A percentile compares a stretch with the other conserved stretches of the same genome.
Conservation (phyloP, 2,329 filamentous ascomycete genomes). For the Sclerotinia trifoliorum region DNA sequence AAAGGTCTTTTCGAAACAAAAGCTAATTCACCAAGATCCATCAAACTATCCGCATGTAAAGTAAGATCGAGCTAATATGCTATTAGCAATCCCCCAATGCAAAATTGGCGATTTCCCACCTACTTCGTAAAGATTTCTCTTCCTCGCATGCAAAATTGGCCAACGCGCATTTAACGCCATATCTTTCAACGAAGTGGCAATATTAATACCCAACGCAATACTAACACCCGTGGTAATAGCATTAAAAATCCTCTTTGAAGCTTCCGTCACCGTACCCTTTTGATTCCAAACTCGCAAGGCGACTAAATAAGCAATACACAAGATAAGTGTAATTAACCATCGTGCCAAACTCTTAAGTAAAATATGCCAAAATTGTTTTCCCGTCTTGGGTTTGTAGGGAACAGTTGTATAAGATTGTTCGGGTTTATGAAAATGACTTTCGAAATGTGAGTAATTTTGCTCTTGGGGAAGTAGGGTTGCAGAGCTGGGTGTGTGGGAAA, state of each 20-base stretch:
- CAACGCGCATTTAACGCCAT: slow-evolving; percentile 48
- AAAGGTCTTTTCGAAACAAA: slow-evolving; percentile 34
- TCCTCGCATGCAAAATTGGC: slow-evolving; percentile 45
- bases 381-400: slow-evolving; percentile 20
- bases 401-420: not conserved
- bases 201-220: slow-evolving; percentile 45
- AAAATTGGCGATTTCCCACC: not conserved
- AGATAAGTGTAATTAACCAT: slow-evolving; percentile 31
- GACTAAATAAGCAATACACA: slow-evolving; percentile 33
- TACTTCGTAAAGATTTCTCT: slow-evolving; percentile 45
- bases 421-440: not conserved
- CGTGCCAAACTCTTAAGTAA: slow-evolving; percentile 30
- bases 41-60: slow-evolving; percentile 40
- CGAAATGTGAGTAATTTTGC: not conserved
- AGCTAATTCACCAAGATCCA: slow-evolving; percentile 37
- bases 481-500: not conserved
- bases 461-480: not conserved
- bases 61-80: slow-evolving; percentile 37
- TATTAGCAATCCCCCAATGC: slow-evolving; percentile 20
- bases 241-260: slow-evolving; percentile 46
- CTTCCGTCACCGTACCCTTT: slow-evolving; percentile 38
- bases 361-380: slow-evolving; percentile 34
- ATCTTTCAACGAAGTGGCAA: slow-evolving; percentile 46
- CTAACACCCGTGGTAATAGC: slow-evolving; percentile 46
- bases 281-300: slow-evolving; percentile 26